Base-by-base conservation (phyloP, 2,329 filamentous ascomycete species). In the Bipolaris bicolor region DNA sequence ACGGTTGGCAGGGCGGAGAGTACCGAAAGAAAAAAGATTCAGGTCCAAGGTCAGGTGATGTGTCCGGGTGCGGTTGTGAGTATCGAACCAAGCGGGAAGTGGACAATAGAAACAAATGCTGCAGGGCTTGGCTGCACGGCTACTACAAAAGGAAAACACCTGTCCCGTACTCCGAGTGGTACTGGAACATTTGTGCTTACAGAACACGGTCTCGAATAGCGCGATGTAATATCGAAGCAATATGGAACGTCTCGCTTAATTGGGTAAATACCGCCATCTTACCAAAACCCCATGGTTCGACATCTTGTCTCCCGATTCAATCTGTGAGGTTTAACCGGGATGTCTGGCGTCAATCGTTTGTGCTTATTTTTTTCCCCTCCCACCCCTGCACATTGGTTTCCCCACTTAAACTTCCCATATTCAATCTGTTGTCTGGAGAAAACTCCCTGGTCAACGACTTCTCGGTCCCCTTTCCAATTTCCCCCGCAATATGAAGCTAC, bases 151-250 rank as follows among this genome's bases (percentile, higher is more conserved):
- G 24, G 33, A 34, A 33, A 20, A 29, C 18, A 15, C 52, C 51
- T 58, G 44, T 58, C 34, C 22, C 54, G 49, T 52, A 34, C 60
- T 58, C 66, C 68, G 55, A 64, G 31, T 29, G 9, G 59, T 57
- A 61, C 66, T 52, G 66, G 68, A 46, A 54, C 52, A 16, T 24
- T 43, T 41, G 41, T 61, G 69, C 70, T 73, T 72, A 74, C 70
- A 72, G 70, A 70, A 68, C 66, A 62, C 60, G 64, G 69, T 73
- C 71, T 68, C 64, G 71, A 68, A 66, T 61, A 64, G 61, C 63
- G 63, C 64, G 52, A 11, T 55, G 67, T 66, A 70, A 72, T 73
- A 63, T 72, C 26, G 26, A 29, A 65, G 57, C 55, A 67, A 65
- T 68, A 63, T 63, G 55, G 49, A 63, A 62, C 61, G 61, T 52